Evolutionary conservation across 2,329 filamentous ascomycete genomes (phyloP).

Genomic region (Xylariaceae sp.): DNA sequence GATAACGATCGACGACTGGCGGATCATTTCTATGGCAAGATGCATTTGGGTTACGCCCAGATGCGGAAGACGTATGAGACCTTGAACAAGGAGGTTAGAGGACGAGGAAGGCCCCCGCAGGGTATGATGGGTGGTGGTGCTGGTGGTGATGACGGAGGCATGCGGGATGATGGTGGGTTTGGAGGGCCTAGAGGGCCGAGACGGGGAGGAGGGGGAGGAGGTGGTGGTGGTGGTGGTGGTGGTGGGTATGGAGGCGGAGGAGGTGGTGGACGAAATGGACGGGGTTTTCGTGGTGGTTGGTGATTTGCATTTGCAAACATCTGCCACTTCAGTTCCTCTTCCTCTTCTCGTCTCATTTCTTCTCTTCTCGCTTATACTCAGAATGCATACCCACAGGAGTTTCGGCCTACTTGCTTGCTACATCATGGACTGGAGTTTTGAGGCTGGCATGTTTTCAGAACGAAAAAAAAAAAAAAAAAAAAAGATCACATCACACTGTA

Average conservation of each 20-base stretch:
- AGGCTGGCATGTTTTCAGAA: too few relatives aligned
- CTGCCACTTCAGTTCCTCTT: too few relatives aligned
- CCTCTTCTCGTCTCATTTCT: too few relatives aligned
- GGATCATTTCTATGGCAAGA: conserved; percentile 98
- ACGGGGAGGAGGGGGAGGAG: conserved; percentile 49
- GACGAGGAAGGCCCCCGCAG: conserved; percentile 52
- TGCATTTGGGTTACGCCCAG: conserved; percentile 96
- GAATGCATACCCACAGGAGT: too few relatives aligned
- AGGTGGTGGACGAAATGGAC: conserved; percentile 33
- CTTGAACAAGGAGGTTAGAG: conserved; percentile 83
- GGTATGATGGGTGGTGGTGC: too few relatives aligned
- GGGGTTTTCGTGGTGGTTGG: conserved; percentile 48
- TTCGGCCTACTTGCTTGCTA: too few relatives aligned
- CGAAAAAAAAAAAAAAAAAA: too few relatives aligned
- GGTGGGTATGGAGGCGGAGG: conserved; percentile 43
- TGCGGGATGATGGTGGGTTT: conserved; percentile 45
- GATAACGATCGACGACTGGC: conserved; percentile 93
- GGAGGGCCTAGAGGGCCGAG: conserved; percentile 48
- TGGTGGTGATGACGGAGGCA: conserved; percentile 45
- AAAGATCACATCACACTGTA: too few relatives aligned
- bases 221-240: conserved; percentile 43
- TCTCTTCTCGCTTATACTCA: too few relatives aligned
- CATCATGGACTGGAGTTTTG: too few relatives aligned
- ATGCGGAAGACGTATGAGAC: conserved; percentile 92
- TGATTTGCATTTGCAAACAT: too few relatives aligned